Percentiles rank a stretch among this genome's conserved stretches.
These are phyloP conservation scores for Sclerotinia glacialis DNA, from an alignment of 2,329 filamentous ascomycete species.

Conservation along the genomic window DNA sequence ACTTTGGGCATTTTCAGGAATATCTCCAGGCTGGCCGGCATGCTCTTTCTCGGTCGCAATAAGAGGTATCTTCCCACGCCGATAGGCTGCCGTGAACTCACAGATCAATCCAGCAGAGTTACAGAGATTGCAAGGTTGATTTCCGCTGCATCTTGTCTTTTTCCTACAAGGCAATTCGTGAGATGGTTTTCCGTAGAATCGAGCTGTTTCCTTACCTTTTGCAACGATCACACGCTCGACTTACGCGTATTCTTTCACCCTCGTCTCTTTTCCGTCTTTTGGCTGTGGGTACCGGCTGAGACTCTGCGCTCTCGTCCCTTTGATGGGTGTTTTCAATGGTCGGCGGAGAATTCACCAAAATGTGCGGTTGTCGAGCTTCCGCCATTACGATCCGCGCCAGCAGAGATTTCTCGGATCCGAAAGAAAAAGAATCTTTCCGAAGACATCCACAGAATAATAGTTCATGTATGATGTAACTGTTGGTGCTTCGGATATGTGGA, in stretches of 20 bases:
- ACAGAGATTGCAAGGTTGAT: slow-evolving; percentile 43
- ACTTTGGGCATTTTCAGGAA: slow-evolving; percentile 7
- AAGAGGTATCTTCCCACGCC: slow-evolving; percentile 46
- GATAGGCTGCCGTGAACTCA: slow-evolving; percentile 51
- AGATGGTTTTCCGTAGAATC: neutral
- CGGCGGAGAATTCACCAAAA: neutral
- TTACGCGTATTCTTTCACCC: slow-evolving; percentile 40
- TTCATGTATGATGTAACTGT: slow-evolving; percentile 1
- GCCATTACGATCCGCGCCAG: slow-evolving; percentile 1
- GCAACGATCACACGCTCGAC: slow-evolving; percentile 48
- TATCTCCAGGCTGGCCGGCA: no score
- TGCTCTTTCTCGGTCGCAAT: slow-evolving; percentile 28
- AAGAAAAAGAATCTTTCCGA: slow-evolving; percentile 5
- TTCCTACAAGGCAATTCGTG: slow-evolving; percentile 32
- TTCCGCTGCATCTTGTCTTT: slow-evolving; percentile 45
- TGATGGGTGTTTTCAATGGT: neutral
- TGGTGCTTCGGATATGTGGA: slow-evolving; percentile 2
- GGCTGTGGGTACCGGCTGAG: neutral
- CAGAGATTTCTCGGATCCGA: neutral
- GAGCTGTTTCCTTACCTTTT: slow-evolving; percentile 43
- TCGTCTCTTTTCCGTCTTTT: slow-evolving; percentile 29
- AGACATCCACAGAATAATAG: neutral
- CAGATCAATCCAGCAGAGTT: slow-evolving; percentile 37
- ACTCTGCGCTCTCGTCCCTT: neutral
- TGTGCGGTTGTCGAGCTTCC: neutral